Percentiles rank a stretch among this genome's conserved stretches.
Conservation (phyloP, 179 eudicot species). For the Beta macrorhiza region DNA sequence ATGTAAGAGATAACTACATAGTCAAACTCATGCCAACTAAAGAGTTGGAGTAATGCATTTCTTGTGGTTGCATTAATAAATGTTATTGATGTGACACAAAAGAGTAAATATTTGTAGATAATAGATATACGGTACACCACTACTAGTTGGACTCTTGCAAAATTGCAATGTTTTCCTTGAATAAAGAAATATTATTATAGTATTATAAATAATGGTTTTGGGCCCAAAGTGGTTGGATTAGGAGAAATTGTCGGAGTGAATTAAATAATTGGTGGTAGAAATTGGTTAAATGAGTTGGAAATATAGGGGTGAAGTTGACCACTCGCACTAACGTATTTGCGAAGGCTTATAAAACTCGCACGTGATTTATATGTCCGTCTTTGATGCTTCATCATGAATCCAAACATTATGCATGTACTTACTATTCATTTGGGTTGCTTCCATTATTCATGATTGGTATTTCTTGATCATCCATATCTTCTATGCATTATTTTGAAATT, state of each 20-base stretch:
- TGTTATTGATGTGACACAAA: conserved; percentile 1
- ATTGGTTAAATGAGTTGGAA: background rate
- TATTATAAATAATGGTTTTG: background rate
- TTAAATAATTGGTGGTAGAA: background rate
- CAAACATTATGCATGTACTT: too few relatives aligned
- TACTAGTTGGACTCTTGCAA: background rate
- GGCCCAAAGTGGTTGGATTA: background rate
- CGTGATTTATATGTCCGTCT: background rate
- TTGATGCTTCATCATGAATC: background rate
- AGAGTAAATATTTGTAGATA: background rate
- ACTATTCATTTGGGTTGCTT: too few relatives aligned
- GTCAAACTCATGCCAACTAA: background rate
- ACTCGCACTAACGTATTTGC: background rate
- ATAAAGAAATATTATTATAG: background rate
- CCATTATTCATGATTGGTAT: too few relatives aligned
- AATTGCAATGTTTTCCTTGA: background rate
- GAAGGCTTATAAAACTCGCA: background rate
- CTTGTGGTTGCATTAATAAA: background rate
- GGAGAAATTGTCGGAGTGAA: conserved; percentile 2
- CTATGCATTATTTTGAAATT: too few relatives aligned
- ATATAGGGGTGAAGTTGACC: background rate
- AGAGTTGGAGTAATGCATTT: background rate
- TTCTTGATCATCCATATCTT: too few relatives aligned
- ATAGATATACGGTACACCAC: background rate
- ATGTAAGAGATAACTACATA: too few relatives aligned